Evolutionary conservation across 2,329 filamentous ascomycete species (phyloP), one percentile per base, ranked within the genome.

Genomic region (Paraconiothyrium sp.): DNA sequence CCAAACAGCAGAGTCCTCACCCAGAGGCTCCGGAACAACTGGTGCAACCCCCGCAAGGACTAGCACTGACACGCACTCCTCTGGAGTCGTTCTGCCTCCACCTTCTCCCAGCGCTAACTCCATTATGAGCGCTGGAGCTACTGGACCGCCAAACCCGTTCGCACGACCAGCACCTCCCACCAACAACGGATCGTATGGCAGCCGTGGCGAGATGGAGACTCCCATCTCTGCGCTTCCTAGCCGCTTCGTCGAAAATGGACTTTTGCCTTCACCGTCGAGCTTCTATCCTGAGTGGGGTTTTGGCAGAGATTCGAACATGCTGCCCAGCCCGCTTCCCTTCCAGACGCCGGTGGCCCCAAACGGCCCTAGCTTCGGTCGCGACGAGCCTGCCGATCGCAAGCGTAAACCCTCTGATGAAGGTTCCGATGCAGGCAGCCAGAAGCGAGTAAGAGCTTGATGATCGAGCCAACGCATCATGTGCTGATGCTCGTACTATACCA

Each of bases 251-350:
- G 91, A 90, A 60, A 92, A 92, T 67, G 92, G 94, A 39, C 89
- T 97, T 57, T 84, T 98, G 16, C 94, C 95, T 0, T 97, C 92
- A 59, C 95, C 95, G 0, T 96, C 91, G 66, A 93, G 89, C 67
- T 97, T 98, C 80, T 98, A 97, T 73, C 89, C 91, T 0, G 93
- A 97, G 65, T 97, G 94, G 94, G 90, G 91, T 67, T 93, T 92
- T 77, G 84, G 85, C 75, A 89, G 77, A 59, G 92, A 95, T 67
- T 91, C 86, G 76, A 97, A 95, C 72, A 95, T 96, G 67, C 84
- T 98, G 52, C 94, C 94, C 0, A 97, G 93, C 76, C 95, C 95
- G 10, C 82, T 98, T 66, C 97, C 94, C 63, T 97, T 97, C 78
- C 91, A 92, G 37, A 98, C 95, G 1, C 95, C 95, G 1, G 76